Base-by-base conservation (phyloP, 495 filamentous ascomycete genomes). In the Geopyxis carbonaria region DNA sequence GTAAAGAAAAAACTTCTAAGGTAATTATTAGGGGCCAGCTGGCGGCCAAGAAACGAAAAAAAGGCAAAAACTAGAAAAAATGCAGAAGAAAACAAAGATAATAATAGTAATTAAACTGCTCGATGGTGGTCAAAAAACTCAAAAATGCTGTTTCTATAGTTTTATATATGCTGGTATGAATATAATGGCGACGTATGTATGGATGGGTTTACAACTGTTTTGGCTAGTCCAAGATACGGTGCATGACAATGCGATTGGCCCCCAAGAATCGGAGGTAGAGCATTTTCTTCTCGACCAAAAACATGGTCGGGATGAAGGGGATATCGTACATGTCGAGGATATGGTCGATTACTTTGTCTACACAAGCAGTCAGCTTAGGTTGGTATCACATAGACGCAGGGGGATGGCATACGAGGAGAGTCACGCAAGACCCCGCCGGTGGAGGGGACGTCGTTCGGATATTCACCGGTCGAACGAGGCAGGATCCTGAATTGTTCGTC, bases 241-340 rank as follows among this genome's bases (percentile, higher is more conserved):
- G 50, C 51, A 55, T 55, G n/a, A 50, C 33, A 19, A 44, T 40
- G 14, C 46, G 42, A 36, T 46, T 50, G 6, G 50, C 51, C 0
- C 51, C 51, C 31, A 55, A 20, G 24, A 55, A 55, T 11, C 37
- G 38, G n/a, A 55, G 39, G 18, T 55, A 55, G 2, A 53, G 37
- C 13, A 48, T 45, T 24, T 55, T 55, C 27, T 55, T 55, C 32
- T 55, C 51, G n/a, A 44, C 15, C 27, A 55, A 15, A 27, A 55
- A 55, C 51, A 55, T 55, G 0, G 50, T 55, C 1, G 51, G 50
- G 13, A 53, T 21, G 34, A 55, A 55, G 6, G 51, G 51, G 30
- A 55, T 38, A 38, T 55, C 50, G 35, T 55, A 55, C 22, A 46
- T 18, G 21, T 55, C 51, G 2, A 55, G 39, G 5, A 55, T 11